phyloP scores from a whole-genome alignment of 2,329 filamentous ascomycete genomes.

The Chrysoporthe austroafricana region DNA sequence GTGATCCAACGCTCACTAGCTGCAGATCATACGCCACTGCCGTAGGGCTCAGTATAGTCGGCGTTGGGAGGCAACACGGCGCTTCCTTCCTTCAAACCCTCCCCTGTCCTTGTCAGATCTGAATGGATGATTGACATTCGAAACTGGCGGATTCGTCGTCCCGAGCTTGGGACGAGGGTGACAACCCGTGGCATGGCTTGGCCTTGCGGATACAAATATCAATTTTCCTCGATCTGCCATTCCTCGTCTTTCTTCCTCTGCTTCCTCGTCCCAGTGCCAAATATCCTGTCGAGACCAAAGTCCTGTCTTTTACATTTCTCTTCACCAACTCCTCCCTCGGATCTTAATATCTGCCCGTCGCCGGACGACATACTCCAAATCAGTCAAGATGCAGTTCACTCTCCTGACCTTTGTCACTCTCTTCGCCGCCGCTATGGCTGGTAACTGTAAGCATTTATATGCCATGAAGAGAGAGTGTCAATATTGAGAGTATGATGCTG shows the following conservation, averaged over 20 bases:
- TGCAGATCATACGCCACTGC: slow-evolving; percentile 10
- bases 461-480: neutral
- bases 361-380: slow-evolving; percentile 50
- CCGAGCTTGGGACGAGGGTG: slow-evolving; percentile 25
- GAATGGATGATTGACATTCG: slow-evolving; percentile 24
- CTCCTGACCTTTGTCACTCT: slow-evolving; percentile 51
- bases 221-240: slow-evolving; percentile 22
- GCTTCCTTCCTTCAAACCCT: neutral
- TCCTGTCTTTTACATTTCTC: slow-evolving; percentile 34
- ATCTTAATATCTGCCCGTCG: slow-evolving; percentile 48
- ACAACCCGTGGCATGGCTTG: slow-evolving; percentile 14
- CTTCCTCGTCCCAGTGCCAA: slow-evolving; percentile 21
- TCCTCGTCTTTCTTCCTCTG: slow-evolving; percentile 13
- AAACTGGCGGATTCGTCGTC: slow-evolving; percentile 25
- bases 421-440: slow-evolving; percentile 50
- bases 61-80: neutral
- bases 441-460: neutral
- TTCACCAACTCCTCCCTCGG: slow-evolving; percentile 28
- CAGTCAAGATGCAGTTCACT: slow-evolving; percentile 54
- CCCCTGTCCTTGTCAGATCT: slow-evolving; percentile 13
- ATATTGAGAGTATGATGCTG: neutral
- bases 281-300: slow-evolving; percentile 19
- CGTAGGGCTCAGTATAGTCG: neutral
- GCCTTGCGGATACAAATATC: slow-evolving; percentile 30
- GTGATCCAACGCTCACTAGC: neutral